phyloP scores from a whole-genome alignment of 2,329 filamentous ascomycete species.

The Colletotrichum paranaense region DNA sequence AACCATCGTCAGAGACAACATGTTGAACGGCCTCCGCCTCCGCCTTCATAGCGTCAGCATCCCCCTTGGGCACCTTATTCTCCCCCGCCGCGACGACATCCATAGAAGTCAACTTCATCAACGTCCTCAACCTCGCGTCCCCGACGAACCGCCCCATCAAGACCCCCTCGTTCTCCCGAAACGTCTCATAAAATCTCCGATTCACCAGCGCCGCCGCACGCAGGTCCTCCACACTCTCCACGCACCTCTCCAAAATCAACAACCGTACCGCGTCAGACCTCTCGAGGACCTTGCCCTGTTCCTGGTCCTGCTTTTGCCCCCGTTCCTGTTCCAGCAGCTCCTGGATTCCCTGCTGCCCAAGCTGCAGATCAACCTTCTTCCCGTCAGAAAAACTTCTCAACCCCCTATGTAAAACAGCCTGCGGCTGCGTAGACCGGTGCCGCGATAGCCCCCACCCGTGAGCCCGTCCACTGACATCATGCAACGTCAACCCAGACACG shows the following conservation, averaged over 20 bases:
- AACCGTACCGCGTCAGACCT: slow-evolving; percentile 52
- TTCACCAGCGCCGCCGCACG: slow-evolving; percentile 55
- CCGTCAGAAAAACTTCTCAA: neutral
- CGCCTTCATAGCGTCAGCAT: slow-evolving; percentile 45
- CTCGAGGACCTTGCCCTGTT: slow-evolving; percentile 29
- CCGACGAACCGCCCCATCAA: slow-evolving; percentile 45
- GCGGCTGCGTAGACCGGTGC: slow-evolving; percentile 48
- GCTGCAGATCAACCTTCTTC: neutral
- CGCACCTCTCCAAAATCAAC: slow-evolving; percentile 49
- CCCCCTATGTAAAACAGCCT: slow-evolving; percentile 41
- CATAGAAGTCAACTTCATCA: slow-evolving; percentile 17
- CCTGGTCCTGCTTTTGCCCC: neutral
- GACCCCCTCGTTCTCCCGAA: slow-evolving; percentile 55
- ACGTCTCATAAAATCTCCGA: slow-evolving; percentile 56
- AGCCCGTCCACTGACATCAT: slow-evolving; percentile 59
- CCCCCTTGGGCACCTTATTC: slow-evolving; percentile 45
- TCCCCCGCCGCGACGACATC: neutral
- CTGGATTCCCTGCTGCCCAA: no score
- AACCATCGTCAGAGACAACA: neutral
- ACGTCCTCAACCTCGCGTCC: slow-evolving; percentile 30
- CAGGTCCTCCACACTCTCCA: slow-evolving; percentile 55
- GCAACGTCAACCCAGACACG: slow-evolving; percentile 59
- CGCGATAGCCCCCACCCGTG: slow-evolving; percentile 63
- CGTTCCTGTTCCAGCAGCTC: no score
- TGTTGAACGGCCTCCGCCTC: slow-evolving; percentile 38